Conservation (phyloP, 2,329 filamentous ascomycete species). For the Hypoxylon sp. region DNA sequence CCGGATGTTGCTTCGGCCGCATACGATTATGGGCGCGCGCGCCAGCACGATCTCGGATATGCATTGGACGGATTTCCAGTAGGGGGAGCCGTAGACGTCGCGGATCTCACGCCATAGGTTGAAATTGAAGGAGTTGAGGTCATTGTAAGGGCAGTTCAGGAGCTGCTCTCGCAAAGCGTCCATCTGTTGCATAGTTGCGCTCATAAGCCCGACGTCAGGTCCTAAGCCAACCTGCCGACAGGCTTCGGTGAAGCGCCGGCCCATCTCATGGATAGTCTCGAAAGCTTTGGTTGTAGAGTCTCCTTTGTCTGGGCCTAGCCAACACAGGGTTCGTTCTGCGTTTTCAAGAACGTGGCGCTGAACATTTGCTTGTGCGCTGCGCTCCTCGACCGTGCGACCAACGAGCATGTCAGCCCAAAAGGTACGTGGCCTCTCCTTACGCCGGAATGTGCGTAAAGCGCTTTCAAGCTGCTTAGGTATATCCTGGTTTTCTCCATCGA, state of each 20-base stretch:
- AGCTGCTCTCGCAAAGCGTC: slow-evolving; percentile 22
- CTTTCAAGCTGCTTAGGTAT: slow-evolving; percentile 41
- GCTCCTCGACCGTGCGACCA: slow-evolving; percentile 43
- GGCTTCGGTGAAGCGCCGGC: slow-evolving; percentile 33
- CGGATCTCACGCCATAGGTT: slow-evolving; percentile 40
- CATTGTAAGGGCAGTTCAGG: slow-evolving; percentile 27
- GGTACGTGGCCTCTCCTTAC: slow-evolving; percentile 42
- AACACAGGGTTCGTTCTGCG: slow-evolving; percentile 49
- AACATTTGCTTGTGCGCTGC: slow-evolving; percentile 31
- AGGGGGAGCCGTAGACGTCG: slow-evolving; percentile 40
- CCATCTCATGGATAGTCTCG: slow-evolving; percentile 43
- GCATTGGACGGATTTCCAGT: slow-evolving; percentile 42
- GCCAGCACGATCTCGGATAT: slow-evolving; percentile 47
- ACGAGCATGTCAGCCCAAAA: slow-evolving; percentile 48
- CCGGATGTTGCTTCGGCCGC: slow-evolving; percentile 45
- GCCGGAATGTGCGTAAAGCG: slow-evolving; percentile 46
- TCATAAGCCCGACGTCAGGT: slow-evolving; percentile 17
- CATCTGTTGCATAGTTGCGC: slow-evolving; percentile 33
- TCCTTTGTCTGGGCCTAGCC: slow-evolving; percentile 42
- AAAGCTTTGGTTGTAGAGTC: slow-evolving; percentile 39
- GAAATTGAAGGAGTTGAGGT: slow-evolving; percentile 46
- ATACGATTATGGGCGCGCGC: slow-evolving; percentile 38
- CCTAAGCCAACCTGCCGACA: slow-evolving; percentile 31
- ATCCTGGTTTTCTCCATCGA: slow-evolving; percentile 37
- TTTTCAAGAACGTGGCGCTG: slow-evolving; percentile 40